Evolutionary conservation across 805 yeast genomes (phyloP).

Genomic region (Saccharomycopsis sp.): DNA sequence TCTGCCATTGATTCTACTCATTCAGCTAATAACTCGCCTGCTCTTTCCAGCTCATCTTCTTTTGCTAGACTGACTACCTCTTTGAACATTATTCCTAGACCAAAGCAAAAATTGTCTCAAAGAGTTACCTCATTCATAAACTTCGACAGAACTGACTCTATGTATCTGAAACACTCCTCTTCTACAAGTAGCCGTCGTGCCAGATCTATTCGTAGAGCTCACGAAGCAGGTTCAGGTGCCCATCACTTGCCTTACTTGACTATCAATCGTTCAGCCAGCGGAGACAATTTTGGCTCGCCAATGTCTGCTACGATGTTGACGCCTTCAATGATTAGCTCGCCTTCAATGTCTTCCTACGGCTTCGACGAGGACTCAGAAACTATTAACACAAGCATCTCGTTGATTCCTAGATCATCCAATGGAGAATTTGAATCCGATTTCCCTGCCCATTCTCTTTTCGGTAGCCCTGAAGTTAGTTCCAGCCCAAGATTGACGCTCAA

Average conservation of each 20-base stretch:
- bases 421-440: background rate
- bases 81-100: background rate
- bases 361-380: background rate
- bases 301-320: background rate
- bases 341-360: background rate
- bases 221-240: background rate
- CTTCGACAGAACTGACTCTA: constrained; percentile 12
- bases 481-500: background rate
- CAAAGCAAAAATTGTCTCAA: background rate
- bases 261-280: background rate
- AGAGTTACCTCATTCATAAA: constrained; percentile 7
- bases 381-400: background rate
- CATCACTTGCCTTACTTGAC: background rate
- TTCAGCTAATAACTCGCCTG: background rate
- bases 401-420: background rate
- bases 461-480: background rate
- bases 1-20: constrained; percentile 14
- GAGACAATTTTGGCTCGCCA: background rate
- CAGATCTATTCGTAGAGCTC: background rate
- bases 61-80: background rate
- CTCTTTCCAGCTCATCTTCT: constrained; percentile 3
- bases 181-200: background rate
- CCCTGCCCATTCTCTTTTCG: background rate
- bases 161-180: background rate
- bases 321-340: background rate